A percentile compares a stretch with the other conserved stretches of the same genome.
These are phyloP conservation scores for Microbotryum violaceum DNA, from an alignment of 1,284 basidiomycete genomes.

Conservation along the genomic window DNA sequence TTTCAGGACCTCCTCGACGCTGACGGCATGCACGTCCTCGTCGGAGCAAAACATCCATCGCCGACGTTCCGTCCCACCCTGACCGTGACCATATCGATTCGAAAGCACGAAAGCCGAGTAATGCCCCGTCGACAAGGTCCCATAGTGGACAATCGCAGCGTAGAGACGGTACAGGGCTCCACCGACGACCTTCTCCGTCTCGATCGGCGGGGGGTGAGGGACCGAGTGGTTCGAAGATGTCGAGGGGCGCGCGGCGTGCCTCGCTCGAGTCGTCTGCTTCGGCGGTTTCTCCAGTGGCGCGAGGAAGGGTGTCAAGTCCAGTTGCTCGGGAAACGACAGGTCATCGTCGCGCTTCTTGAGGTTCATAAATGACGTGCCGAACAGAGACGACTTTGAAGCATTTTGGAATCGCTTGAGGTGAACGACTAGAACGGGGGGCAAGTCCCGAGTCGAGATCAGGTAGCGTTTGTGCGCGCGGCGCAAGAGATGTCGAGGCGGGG, in stretches of 20 bases:
- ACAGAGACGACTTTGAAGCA: slow-evolving; percentile 48
- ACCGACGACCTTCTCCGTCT: slow-evolving; percentile 1
- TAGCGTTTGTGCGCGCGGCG: slow-evolving; percentile 87
- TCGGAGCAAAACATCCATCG: slow-evolving; percentile 84
- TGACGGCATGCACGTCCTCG: slow-evolving; percentile 66
- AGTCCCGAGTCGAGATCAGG: slow-evolving; percentile 63
- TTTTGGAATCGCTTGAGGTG: slow-evolving; percentile 93
- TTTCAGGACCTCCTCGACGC: slow-evolving; percentile 77
- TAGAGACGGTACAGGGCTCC: slow-evolving; percentile 37
- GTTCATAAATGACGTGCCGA: slow-evolving; percentile 43
- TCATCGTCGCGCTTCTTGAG: slow-evolving; percentile 83
- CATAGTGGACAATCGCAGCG: slow-evolving; percentile 83
- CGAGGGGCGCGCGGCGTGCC: slow-evolving; percentile 31
- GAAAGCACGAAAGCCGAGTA: slow-evolving; percentile 25
- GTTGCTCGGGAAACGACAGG: slow-evolving; percentile 73
- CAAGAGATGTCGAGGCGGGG: slow-evolving; percentile 49
- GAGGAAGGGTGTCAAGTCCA: slow-evolving; percentile 78
- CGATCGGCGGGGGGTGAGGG: slow-evolving; percentile 19
- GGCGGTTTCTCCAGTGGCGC: slow-evolving; percentile 50
- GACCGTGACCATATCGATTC: slow-evolving; percentile 22
- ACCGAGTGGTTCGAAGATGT: slow-evolving; percentile 42
- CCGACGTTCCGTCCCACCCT: slow-evolving; percentile 40
- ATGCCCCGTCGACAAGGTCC: slow-evolving; percentile 68
- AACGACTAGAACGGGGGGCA: slow-evolving; percentile 77
- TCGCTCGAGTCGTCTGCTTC: slow-evolving; percentile 27